Evolutionary conservation across 2,329 filamentous ascomycete species (phyloP), one percentile per base, ranked within the genome.

Genomic region (Teratosphaeria zuluensis): DNA sequence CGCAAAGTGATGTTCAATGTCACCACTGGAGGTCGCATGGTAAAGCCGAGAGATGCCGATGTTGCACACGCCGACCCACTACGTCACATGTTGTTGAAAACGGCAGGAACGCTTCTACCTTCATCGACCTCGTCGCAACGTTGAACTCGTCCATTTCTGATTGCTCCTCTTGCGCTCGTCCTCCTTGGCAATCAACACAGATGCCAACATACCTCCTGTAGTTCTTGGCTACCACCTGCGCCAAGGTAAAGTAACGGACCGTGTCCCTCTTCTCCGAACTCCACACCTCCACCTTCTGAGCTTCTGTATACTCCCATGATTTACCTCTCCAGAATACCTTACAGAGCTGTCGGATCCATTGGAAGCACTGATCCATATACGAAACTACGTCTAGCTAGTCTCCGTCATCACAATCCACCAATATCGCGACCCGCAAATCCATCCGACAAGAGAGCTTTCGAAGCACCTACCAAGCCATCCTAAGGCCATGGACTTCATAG

Each of bases 401-500:
- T 6, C 35, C 35, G n/a, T 16, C 35, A 42, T 16, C 11, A 38
- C 33, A 38, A 38, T 1, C 33, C 9, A 11, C 33, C 8, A 42
- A 14, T 4, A 28, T 28, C 24, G 24, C 24, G 4, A 28, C 24
- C 24, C 24, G 4, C 24, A 28, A 28, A 28, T 28, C 24, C 4
- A 28, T 28, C 4, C 24, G 33, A 2, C 33, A 14, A 6, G 33
- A 7, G 33, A 28, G 24, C 24, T 2, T 28, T 28, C 2, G 24
- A 28, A 28, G 24, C 24, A 28, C 24, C 33, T 35, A 35, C 33
- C 33, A 14, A 35, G 14, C 33, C 7, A 14, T 6, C 6, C 48
- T 21, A 2, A 52, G 48, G n/a, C 19, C 14, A 73, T 73, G 70
- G 70, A 73, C 53, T 72, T 72, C 61, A 62, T 73, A 7, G 70